Conservation (phyloP, 176 grass and related monocot species). For the Saccharum spontaneum region DNA sequence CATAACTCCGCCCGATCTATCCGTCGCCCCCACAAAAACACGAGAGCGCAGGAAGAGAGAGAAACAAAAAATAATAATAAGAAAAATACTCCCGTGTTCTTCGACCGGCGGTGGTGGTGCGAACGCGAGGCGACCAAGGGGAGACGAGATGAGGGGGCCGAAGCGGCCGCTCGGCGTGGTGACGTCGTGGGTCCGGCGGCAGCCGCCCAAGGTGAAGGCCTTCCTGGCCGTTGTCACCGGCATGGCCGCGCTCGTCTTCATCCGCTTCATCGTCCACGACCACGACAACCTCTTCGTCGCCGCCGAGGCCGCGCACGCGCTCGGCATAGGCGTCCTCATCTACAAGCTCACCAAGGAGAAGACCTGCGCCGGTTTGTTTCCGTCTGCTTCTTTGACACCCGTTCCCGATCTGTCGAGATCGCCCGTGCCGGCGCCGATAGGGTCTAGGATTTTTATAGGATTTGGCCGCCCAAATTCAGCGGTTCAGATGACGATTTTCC, state of each 20-base stretch:
- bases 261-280: slow-evolving; percentile 97
- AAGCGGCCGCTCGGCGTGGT: slow-evolving; percentile 67
- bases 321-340: slow-evolving; percentile 86
- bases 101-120: slow-evolving; percentile 38
- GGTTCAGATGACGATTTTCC: not conserved
- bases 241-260: slow-evolving; percentile 93
- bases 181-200: slow-evolving; percentile 78
- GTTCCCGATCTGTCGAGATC: slow-evolving; percentile 37
- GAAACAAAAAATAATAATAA: not conserved
- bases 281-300: slow-evolving; percentile 97
- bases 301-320: slow-evolving; percentile 88
- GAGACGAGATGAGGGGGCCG: slow-evolving; percentile 52
- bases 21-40: slow-evolving; percentile 12
- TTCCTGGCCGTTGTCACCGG: slow-evolving; percentile 90
- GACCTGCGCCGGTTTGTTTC: slow-evolving; percentile 84
- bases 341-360: slow-evolving; percentile 99
- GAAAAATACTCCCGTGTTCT: slow-evolving; percentile 25
- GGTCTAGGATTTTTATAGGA: not conserved
- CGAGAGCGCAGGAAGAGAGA: slow-evolving; percentile 5
- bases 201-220: slow-evolving; percentile 97
- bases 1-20: slow-evolving; percentile 10
- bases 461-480: not conserved
- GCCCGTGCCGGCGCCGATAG: not conserved
- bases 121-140: slow-evolving; percentile 6
- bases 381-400: not conserved